Evolutionary conservation across 2,329 filamentous ascomycete genomes (phyloP).

Genomic region (Fusarium abutilonis): DNA sequence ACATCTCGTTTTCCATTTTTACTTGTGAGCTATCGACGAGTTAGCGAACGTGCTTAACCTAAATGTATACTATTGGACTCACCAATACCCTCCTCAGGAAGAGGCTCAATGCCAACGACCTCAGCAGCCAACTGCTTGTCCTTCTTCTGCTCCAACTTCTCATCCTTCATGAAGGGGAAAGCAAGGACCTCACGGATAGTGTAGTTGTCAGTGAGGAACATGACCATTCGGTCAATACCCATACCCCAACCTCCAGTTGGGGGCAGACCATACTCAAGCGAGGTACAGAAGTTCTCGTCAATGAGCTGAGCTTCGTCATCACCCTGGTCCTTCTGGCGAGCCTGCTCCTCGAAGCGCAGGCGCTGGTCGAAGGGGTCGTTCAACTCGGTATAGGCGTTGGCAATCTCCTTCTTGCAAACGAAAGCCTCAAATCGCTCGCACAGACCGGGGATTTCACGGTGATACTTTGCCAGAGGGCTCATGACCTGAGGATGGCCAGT

Average conservation of each 20-base stretch:
- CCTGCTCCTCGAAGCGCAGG: slow-evolving; percentile 87
- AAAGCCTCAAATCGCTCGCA: slow-evolving; percentile 99
- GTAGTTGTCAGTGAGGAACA: slow-evolving; percentile 95
- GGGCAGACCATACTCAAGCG: slow-evolving; percentile 88
- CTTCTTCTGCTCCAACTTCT: slow-evolving; percentile 62
- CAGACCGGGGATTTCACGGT: slow-evolving; percentile 81
- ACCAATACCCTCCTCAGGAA: slow-evolving; percentile 45
- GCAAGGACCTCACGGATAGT: slow-evolving; percentile 95
- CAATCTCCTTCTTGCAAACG: slow-evolving; percentile 80
- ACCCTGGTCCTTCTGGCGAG: slow-evolving; percentile 92
- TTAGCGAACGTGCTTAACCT: slow-evolving; percentile 15
- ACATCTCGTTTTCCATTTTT: slow-evolving; percentile 17
- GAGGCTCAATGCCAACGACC: slow-evolving; percentile 43
- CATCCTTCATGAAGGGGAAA: slow-evolving; percentile 97
- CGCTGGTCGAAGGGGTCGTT: slow-evolving; percentile 93
- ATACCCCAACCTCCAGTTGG: slow-evolving; percentile 97
- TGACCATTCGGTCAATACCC: slow-evolving; percentile 92
- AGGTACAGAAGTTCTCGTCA: slow-evolving; percentile 93
- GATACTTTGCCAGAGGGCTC: slow-evolving; percentile 96
- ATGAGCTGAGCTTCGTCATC: slow-evolving; percentile 97
- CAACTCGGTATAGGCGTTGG: slow-evolving; percentile 97
- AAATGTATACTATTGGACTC: slow-evolving; percentile 13
- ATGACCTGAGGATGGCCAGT: slow-evolving; percentile 75
- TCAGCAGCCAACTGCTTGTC: slow-evolving; percentile 55
- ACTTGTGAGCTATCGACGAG: slow-evolving; percentile 40